phyloP scores from a whole-genome alignment of 2,329 filamentous ascomycete genomes.

The Penicillium capsulatum region DNA sequence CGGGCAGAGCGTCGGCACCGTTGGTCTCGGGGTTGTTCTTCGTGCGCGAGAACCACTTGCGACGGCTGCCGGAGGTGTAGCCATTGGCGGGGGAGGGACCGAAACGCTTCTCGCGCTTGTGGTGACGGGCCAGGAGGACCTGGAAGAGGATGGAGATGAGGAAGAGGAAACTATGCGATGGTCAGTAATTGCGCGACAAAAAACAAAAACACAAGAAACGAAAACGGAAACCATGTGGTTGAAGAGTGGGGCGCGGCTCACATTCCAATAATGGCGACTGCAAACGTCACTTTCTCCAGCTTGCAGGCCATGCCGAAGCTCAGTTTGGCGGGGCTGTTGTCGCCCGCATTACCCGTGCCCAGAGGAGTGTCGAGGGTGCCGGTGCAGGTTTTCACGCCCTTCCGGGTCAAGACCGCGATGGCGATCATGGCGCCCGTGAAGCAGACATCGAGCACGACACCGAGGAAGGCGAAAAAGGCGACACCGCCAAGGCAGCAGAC shows the following conservation, averaged over 20 bases:
- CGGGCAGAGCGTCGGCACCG: conserved; percentile 35
- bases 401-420: conserved; percentile 68
- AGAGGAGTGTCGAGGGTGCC: conserved; percentile 64
- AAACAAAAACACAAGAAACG: no score
- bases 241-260: conserved; percentile 41
- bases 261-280: conserved; percentile 73
- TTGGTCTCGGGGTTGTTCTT: conserved; percentile 42
- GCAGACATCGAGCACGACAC: conserved; percentile 69
- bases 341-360: conserved; percentile 57
- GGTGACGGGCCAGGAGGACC: conserved; percentile 62
- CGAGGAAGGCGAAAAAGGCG: conserved; percentile 66
- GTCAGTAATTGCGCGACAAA: no score
- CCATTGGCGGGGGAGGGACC: conserved; percentile 62
- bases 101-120: conserved; percentile 69
- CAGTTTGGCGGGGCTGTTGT: conserved; percentile 48
- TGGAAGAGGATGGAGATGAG: conserved; percentile 67
- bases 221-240: no score
- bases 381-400: conserved; percentile 63
- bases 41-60: conserved; percentile 41
- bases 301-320: conserved; percentile 62
- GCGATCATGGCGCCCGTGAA: conserved; percentile 78
- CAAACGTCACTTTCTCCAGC: conserved; percentile 72
- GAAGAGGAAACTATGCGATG: conserved; percentile 63
- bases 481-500: conserved; percentile 77
- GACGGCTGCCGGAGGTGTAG: conserved; percentile 59